Evolutionary conservation across 2,329 filamentous ascomycete genomes (phyloP), one percentile per base, ranked within the genome.

Genomic region (Monilinia aucupariae): DNA sequence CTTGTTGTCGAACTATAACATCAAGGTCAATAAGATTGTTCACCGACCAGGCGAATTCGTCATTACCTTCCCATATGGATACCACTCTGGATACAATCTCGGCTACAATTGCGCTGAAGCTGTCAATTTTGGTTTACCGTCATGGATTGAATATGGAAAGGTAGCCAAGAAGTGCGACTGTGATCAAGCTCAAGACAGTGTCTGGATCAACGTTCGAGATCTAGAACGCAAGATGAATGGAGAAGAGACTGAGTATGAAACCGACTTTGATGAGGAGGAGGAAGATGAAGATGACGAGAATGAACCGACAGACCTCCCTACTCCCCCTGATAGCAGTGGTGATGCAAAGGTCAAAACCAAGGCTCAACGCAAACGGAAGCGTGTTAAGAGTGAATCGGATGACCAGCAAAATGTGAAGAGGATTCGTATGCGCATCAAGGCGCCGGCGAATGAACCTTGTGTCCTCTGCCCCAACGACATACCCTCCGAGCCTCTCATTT

Each of bases 101-200:
- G 94, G 96, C 20, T 99, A 99, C 79, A 99, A 99, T 74, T 99
- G 94, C 76, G 94, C 94, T 34, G 94, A 99, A 74, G 96, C 94
- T 9, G 94, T 99, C 78, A 99, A 99, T 74, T 99, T 99, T 75
- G 94, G 93, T 6, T 87, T 96, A 10, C 92, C 97, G 69, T 89
- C 91, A 37, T 99, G 94, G 94, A 78, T 99, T 52, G 89, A 96
- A 58, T 97, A 94, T 80, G 94, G 92, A 27, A 91, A 92, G 71
- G 92, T 96, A 69, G 94, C 94, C 20, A 96, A 97, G 77, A 96
- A 94, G 75, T 99, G 94, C 76, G 88, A 97, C 72, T 99, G 94
- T 74, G 92, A 94, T 71, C 85, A 94, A 64, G 92, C 96, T 68
- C 87, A 96, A 65, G 94, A 99, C 78, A 97, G 93, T 71, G 94